phyloP scores from a whole-genome alignment of 1,284 basidiomycete species.

The Sanghuangporus sanghuang region DNA sequence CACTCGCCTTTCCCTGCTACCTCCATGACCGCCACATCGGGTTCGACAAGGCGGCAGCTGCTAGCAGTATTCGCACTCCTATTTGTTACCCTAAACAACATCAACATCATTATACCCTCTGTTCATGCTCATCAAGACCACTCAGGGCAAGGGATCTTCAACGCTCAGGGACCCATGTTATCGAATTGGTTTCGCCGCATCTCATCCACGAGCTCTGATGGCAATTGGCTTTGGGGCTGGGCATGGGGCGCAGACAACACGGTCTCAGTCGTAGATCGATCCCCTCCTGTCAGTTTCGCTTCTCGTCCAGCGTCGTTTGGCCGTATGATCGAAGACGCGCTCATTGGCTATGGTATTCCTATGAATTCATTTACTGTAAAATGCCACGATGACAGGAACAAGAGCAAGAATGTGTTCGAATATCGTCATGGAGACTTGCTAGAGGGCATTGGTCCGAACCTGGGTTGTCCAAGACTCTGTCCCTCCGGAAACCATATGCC shows the following conservation, averaged over 20 bases:
- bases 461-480: constrained; percentile 65
- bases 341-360: constrained; percentile 74
- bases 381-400: constrained; percentile 34
- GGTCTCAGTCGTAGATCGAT: constrained; percentile 73
- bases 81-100: neutral
- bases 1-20: neutral
- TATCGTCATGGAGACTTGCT: neutral
- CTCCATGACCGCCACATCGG: neutral
- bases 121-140: neutral
- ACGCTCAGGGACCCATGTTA: neutral
- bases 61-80: neutral
- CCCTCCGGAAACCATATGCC: constrained; percentile 45
- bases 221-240: constrained; percentile 39
- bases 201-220: constrained; percentile 24
- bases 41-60: neutral
- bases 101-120: neutral
- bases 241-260: constrained; percentile 70
- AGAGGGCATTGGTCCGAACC: constrained; percentile 29
- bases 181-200: constrained; percentile 27
- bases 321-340: constrained; percentile 59
- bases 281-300: constrained; percentile 57
- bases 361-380: constrained; percentile 62
- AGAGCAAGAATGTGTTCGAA: neutral
- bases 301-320: constrained; percentile 72
- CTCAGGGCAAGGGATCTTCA: neutral